A percentile compares a stretch with the other conserved stretches of the same genome.
These are phyloP conservation scores for Acer yangbiense DNA, from an alignment of 345 rosid species.

Conservation along the genomic window DNA sequence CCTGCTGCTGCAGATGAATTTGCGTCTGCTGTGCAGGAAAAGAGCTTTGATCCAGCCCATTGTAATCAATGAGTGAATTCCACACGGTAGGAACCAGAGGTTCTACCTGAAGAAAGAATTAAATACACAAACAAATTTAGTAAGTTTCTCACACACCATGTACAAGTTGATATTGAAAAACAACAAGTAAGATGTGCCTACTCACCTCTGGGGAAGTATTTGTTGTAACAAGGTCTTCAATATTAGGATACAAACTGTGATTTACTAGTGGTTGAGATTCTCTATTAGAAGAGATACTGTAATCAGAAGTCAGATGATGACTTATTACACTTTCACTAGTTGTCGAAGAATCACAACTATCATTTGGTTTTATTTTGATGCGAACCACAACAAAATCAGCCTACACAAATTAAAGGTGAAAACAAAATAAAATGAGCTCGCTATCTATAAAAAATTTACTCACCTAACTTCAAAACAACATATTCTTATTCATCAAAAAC, in stretches of 20 bases:
- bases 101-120: background rate
- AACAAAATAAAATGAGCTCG: background rate
- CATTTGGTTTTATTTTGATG: background rate
- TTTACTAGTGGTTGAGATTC: background rate
- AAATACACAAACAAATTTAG: no score
- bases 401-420: background rate
- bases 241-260: background rate
- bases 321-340: background rate
- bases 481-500: background rate
- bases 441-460: background rate
- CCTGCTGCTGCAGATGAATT: background rate
- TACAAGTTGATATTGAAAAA: no score
- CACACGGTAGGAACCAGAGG: background rate
- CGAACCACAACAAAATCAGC: conserved; percentile 7
- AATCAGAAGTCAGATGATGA: background rate
- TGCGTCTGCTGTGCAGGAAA: background rate
- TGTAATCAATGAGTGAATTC: background rate
- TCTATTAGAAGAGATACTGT: background rate
- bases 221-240: no score
- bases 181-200: no score
- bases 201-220: no score
- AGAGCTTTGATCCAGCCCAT: background rate
- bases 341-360: background rate
- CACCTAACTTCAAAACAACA: background rate
- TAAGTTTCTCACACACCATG: no score